Percentiles rank a stretch among this genome's conserved stretches.
Conservation (phyloP, 139 green algal species). For the Closterium sp. region DNA sequence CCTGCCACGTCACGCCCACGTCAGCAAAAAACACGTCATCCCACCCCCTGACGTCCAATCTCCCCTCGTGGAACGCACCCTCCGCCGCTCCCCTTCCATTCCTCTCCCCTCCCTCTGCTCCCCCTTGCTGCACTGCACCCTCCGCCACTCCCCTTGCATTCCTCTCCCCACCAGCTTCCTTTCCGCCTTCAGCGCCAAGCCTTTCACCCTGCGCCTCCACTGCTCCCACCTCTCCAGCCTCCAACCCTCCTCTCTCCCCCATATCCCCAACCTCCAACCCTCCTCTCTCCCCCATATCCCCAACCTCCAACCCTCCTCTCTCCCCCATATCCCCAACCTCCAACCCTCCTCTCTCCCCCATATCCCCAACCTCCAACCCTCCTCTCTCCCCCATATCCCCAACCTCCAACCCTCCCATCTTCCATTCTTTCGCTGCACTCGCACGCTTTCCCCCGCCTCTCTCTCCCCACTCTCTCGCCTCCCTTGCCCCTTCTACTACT, state of each 20-base stretch:
- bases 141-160: not conserved
- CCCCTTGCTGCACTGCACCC: not conserved
- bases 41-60: not conserved
- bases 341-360: not conserved
- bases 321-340: not conserved
- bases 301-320: not conserved
- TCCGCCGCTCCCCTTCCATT: not conserved
- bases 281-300: not conserved
- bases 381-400: not conserved
- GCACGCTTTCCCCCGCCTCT: not conserved
- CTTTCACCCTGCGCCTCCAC: not conserved
- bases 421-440: not conserved
- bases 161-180: not conserved
- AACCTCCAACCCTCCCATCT: too few relatives aligned
- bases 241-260: not conserved
- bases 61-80: not conserved
- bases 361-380: not conserved
- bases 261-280: not conserved
- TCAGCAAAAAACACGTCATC: constrained; percentile 17
- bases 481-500: not conserved
- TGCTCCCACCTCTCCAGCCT: not conserved
- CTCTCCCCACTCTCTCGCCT: not conserved
- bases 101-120: not conserved
- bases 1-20: constrained; percentile 6
- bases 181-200: not conserved